Evolutionary conservation across 176 grass and related monocot genomes (phyloP).

Genomic region (Carex scoparia): DNA sequence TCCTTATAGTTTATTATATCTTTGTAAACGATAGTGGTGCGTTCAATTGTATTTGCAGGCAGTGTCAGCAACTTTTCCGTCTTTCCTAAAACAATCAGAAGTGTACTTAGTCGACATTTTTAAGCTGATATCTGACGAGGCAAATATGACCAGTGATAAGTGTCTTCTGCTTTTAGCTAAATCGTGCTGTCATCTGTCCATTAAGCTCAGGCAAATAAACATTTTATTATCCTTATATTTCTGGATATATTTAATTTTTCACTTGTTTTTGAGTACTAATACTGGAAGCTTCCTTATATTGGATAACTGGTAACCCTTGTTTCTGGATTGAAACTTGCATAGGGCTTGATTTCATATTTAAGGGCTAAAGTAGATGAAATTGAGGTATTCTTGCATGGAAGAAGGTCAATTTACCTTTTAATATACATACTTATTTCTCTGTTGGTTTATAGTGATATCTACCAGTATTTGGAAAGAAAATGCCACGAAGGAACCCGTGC

Average conservation of each 20-base stretch:
- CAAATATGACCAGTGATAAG: constrained; percentile 63
- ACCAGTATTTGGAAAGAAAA: constrained; percentile 71
- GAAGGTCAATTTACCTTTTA: background rate
- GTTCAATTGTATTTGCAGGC: constrained; percentile 47
- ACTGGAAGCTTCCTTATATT: constrained; percentile 26
- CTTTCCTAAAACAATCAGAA: constrained; percentile 53
- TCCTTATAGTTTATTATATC: constrained; percentile 17
- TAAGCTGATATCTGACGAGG: constrained; percentile 57
- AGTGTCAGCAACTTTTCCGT: constrained; percentile 60
- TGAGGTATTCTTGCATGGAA: background rate
- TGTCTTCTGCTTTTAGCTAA: constrained; percentile 58
- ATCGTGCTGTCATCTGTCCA: constrained; percentile 46
- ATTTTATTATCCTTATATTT: constrained; percentile 23
- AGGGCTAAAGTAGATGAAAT: background rate
- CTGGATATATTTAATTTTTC: background rate
- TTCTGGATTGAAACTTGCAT: background rate
- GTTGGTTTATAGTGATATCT: constrained; percentile 48
- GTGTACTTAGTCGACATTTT: constrained; percentile 53
- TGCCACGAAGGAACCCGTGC: constrained; percentile 84
- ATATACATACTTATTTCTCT: constrained; percentile 1
- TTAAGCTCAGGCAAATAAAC: constrained; percentile 61
- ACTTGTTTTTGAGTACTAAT: constrained; percentile 16
- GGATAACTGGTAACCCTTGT: background rate
- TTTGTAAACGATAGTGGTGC: constrained; percentile 20
- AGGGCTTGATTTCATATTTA: background rate